phyloP scores from a whole-genome alignment of 495 filamentous ascomycete genomes.

The Elasticomyces elasticus region DNA sequence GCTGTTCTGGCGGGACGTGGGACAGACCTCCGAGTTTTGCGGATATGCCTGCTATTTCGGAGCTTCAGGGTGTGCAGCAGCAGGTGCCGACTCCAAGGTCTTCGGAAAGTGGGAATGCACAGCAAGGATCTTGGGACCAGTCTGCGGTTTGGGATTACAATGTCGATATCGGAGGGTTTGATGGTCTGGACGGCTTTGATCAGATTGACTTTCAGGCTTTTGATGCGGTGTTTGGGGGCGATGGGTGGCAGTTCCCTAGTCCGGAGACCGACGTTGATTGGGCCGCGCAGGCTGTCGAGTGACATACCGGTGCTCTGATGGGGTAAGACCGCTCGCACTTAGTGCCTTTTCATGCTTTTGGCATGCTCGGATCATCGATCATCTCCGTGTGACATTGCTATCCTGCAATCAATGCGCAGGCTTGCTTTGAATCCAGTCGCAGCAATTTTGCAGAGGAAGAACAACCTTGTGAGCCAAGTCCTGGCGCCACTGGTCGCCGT shows the following conservation, averaged over 20 bases:
- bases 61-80: background rate
- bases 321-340: no score
- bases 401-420: background rate
- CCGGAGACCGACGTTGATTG: background rate
- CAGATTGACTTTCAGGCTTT: conserved; percentile 16
- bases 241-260: conserved; percentile 4
- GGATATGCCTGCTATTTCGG: background rate
- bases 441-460: background rate
- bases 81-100: background rate
- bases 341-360: no score
- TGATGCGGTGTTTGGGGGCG: conserved; percentile 10
- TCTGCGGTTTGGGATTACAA: background rate
- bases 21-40: background rate
- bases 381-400: background rate
- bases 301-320: background rate
- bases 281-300: background rate
- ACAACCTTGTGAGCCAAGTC: conserved; percentile 2
- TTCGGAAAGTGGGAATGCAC: background rate
- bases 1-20: background rate
- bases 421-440: background rate
- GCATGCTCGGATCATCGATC: background rate
- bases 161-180: background rate
- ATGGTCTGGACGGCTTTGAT: background rate
- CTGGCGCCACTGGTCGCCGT: background rate
- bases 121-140: background rate